Percentiles rank a stretch among this genome's conserved stretches.
phyloP scores from a whole-genome alignment of 352 stramenopile genomes.

The Phytophthora palmivora region DNA sequence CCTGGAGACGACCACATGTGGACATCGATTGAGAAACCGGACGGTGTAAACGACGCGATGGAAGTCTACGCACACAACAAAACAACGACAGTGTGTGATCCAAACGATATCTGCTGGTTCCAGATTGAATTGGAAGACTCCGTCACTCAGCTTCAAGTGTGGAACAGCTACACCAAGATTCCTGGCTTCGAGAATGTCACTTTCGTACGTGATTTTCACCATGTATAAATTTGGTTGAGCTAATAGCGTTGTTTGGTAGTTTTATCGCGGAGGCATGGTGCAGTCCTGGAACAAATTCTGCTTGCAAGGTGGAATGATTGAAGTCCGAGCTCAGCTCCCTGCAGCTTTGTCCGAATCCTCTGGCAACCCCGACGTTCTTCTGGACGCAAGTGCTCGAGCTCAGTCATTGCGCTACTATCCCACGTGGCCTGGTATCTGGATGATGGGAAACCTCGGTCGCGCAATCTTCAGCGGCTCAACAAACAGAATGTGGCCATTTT shows the following conservation, averaged over 20 bases:
- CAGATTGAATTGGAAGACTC: slow-evolving; percentile 50
- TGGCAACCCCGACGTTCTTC: slow-evolving; percentile 50
- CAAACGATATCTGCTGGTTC: slow-evolving; percentile 37
- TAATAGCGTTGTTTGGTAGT: slow-evolving; percentile 25
- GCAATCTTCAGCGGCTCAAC: slow-evolving; percentile 93
- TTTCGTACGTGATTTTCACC: slow-evolving; percentile 38
- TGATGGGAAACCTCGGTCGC: slow-evolving; percentile 93
- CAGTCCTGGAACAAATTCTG: slow-evolving; percentile 96
- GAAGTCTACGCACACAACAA: slow-evolving; percentile 93
- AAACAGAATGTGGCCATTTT: slow-evolving; percentile 95
- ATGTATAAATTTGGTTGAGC: not conserved
- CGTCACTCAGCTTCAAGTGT: slow-evolving; percentile 40
- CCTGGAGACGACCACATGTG: slow-evolving; percentile 92
- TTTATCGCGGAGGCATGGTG: slow-evolving; percentile 85
- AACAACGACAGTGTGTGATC: slow-evolving; percentile 51
- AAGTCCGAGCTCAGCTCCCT: slow-evolving; percentile 83
- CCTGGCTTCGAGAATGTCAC: slow-evolving; percentile 47
- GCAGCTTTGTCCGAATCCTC: slow-evolving; percentile 54
- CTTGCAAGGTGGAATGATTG: slow-evolving; percentile 91
- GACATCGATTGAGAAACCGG: slow-evolving; percentile 94
- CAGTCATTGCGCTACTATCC: slow-evolving; percentile 53
- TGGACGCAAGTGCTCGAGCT: slow-evolving; percentile 39
- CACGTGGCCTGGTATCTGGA: slow-evolving; percentile 94
- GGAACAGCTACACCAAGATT: slow-evolving; percentile 50
- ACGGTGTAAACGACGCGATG: slow-evolving; percentile 90